Evolutionary conservation across 495 filamentous ascomycete genomes (phyloP).

Genomic region (Penicillium argentinense): DNA sequence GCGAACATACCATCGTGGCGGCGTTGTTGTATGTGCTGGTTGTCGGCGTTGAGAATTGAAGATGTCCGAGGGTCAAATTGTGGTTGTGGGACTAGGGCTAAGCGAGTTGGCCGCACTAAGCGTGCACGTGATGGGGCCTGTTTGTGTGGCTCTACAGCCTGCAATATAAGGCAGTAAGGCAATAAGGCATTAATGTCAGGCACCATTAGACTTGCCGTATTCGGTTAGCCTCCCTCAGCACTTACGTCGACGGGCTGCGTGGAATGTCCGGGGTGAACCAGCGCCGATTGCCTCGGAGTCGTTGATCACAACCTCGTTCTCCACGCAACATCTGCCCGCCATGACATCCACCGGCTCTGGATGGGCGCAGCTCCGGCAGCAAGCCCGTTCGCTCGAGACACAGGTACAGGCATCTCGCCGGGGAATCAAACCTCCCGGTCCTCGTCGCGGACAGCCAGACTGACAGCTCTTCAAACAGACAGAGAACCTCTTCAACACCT

Average conservation of each 20-base stretch:
- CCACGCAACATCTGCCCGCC: constrained; percentile 3
- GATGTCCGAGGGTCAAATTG: constrained; percentile 46
- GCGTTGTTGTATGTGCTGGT: constrained; percentile 46
- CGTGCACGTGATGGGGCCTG: constrained; percentile 37
- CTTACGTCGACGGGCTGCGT: constrained; percentile 19
- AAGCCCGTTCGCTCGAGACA: constrained; percentile 84
- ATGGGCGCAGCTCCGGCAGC: constrained; percentile 95
- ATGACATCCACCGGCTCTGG: constrained; percentile 81
- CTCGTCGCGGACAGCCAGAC: background rate
- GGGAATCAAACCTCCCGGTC: background rate
- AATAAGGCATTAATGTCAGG: background rate
- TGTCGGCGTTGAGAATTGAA: constrained; percentile 54
- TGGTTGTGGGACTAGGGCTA: constrained; percentile 57
- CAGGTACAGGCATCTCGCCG: constrained; percentile 59
- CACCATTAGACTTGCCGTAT: background rate
- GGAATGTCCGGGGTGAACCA: constrained; percentile 12
- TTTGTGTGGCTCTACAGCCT: constrained; percentile 1
- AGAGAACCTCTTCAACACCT: constrained; percentile 89
- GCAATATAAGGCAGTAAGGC: constrained; percentile 1
- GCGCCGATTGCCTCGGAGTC: constrained; percentile 1
- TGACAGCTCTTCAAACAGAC: constrained; percentile 58
- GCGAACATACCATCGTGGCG: constrained; percentile 50
- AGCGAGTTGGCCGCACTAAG: constrained; percentile 41
- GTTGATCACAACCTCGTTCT: background rate
- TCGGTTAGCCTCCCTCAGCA: constrained; percentile 14